Conservation (phyloP, 768 basidiomycete genomes). For the Amanita rubescens region DNA sequence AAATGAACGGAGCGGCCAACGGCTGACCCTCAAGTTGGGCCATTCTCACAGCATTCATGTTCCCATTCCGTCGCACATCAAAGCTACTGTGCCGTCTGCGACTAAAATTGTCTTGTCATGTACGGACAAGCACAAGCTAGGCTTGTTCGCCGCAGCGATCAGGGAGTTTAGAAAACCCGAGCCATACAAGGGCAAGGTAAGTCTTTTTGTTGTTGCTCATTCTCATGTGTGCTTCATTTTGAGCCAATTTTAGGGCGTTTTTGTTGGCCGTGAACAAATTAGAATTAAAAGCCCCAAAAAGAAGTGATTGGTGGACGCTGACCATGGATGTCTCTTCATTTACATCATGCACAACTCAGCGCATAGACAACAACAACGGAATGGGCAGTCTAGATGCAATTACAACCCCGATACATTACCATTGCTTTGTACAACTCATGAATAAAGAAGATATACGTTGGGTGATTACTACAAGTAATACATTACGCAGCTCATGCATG, state of each 20-base stretch:
- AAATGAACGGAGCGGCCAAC: slow-evolving; percentile 51
- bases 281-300: slow-evolving; percentile 91
- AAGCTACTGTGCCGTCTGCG: slow-evolving; percentile 69
- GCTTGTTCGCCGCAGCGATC: slow-evolving; percentile 83
- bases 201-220: slow-evolving; percentile 20
- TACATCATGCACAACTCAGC: background rate
- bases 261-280: slow-evolving; percentile 89
- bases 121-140: slow-evolving; percentile 82
- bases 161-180: slow-evolving; percentile 84
- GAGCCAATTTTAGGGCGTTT: slow-evolving; percentile 61
- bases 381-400: background rate
- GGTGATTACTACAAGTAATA: background rate
- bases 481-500: background rate
- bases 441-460: slow-evolving; percentile 2
- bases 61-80: slow-evolving; percentile 76
- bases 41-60: slow-evolving; percentile 84
- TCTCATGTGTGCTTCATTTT: background rate
- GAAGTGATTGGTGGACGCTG: slow-evolving; percentile 54
- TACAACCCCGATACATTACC: slow-evolving; percentile 3
- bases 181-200: slow-evolving; percentile 95
- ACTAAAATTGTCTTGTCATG: slow-evolving; percentile 81
- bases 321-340: background rate
- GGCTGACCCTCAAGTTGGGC: slow-evolving; percentile 88
- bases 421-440: background rate
- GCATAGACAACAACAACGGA: background rate